phyloP scores from a whole-genome alignment of 371 early-diverging fungal genomes.

The Mortierella sp. region DNA sequence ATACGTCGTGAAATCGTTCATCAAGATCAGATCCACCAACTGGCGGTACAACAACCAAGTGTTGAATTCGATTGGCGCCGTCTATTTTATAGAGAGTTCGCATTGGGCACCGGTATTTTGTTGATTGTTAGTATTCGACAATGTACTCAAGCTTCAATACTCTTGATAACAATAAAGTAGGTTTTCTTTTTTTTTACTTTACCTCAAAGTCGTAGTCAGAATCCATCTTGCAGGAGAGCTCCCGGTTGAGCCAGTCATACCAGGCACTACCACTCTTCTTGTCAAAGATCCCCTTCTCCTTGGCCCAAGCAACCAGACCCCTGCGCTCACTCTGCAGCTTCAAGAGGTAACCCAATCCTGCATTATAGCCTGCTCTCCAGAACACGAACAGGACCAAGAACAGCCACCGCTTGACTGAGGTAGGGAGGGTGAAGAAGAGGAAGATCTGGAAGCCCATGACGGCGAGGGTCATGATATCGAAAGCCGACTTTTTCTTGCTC shows the following conservation, averaged over 20 bases:
- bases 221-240: slow-evolving; percentile 90
- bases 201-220: slow-evolving; percentile 85
- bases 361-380: slow-evolving; percentile 92
- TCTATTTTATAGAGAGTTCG: slow-evolving; percentile 35
- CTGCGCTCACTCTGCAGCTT: slow-evolving; percentile 84
- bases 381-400: slow-evolving; percentile 83
- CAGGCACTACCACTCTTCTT: slow-evolving; percentile 57
- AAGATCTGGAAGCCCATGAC: slow-evolving; percentile 76
- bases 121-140: background rate
- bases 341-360: slow-evolving; percentile 87
- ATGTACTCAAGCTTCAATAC: no score
- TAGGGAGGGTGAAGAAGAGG: slow-evolving; percentile 74
- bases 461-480: slow-evolving; percentile 81
- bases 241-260: slow-evolving; percentile 74
- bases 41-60: slow-evolving; percentile 96
- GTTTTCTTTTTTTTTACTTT: slow-evolving; percentile 28
- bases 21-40: slow-evolving; percentile 91
- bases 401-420: slow-evolving; percentile 63
- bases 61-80: slow-evolving; percentile 93
- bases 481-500: slow-evolving; percentile 73
- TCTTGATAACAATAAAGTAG: background rate
- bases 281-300: slow-evolving; percentile 74
- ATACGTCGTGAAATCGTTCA: slow-evolving; percentile 93
- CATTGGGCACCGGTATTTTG: background rate
- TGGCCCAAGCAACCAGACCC: slow-evolving; percentile 77